Conservation (phyloP, 225 moss, liverwort and hornwort genomes). For the Physcomitrellopsis africana region DNA sequence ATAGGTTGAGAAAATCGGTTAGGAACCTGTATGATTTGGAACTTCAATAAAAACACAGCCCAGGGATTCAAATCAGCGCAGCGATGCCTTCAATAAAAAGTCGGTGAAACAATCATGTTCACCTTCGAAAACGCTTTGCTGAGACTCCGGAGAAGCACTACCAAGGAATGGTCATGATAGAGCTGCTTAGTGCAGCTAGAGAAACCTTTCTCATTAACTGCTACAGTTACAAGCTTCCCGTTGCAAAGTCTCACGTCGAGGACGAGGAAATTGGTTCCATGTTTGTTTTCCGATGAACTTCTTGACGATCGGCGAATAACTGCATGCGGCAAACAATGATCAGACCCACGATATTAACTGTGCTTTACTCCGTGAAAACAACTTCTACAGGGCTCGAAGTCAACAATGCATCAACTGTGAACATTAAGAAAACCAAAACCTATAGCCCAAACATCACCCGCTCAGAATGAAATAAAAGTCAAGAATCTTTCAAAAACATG, state of each 20-base stretch:
- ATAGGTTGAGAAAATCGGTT: neutral
- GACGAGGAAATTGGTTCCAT: conserved; percentile 53
- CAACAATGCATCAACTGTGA: neutral
- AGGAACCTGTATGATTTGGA: conserved; percentile 3
- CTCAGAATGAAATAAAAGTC: no score
- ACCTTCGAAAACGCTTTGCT: conserved; percentile 75
- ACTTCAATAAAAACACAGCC: no score
- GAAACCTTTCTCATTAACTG: conserved; percentile 56
- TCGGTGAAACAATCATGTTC: neutral
- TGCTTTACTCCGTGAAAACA: neutral
- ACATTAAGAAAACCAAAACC: no score
- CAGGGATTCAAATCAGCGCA: no score
- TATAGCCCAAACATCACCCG: no score
- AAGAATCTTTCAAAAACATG: no score
- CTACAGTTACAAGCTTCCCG: conserved; percentile 68
- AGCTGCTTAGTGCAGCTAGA: conserved; percentile 61
- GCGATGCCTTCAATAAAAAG: no score
- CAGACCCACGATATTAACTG: neutral
- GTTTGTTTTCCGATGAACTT: conserved; percentile 47
- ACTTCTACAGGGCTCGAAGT: neutral
- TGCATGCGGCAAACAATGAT: conserved; percentile 32
- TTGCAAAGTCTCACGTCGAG: conserved; percentile 78
- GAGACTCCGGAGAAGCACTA: conserved; percentile 54
- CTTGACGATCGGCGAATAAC: conserved; percentile 69
- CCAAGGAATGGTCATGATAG: conserved; percentile 54